Base-by-base conservation (phyloP, 768 basidiomycete genomes). In the Amanita muscaria region DNA sequence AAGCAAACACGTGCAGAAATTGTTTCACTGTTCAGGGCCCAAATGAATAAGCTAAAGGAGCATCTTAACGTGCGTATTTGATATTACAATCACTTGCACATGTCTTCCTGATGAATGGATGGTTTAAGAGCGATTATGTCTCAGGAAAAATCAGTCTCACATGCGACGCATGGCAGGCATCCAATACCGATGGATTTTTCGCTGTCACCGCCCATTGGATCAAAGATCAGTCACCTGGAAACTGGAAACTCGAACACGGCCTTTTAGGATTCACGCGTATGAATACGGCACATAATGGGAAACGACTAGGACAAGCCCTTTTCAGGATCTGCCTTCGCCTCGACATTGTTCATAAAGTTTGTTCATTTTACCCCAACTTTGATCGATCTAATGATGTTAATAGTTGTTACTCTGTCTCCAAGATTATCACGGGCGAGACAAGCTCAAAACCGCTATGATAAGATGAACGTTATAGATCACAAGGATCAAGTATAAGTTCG, bases 201-300 rank as follows among this genome's bases (percentile, higher is more conserved):
- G 67, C 59, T 1, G 61, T 66, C 5, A 70, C 62, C 0, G 64
- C 56, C 1, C 64, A 66, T 40, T 70, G 68, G 65, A 63, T 67
- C 32, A 62, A 67, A 27, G 62, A 66, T 48, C 40, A 29, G 27
- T 29, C 14, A 1, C 15, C 24, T 2, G 46, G 53, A 8, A 48
- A 49, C 0, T 69, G 63, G 64, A 45, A 55, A 23, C 31, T 61
- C 6, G 37, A 62, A 16, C 53, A 44, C 30, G 58, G 57, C 2
- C 47, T 72, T 0, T 36, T 67, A 2, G 68, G 67, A 1, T 70
- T 70, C 54, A 29, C 27, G 12, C 6, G 27, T 6, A 29, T 29
- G 27, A 29, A 29, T 29, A 29, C 27, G 6, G 27, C 68, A 8
- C 69, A 71, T 49, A 58, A 56, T 37, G 66, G 68, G 0, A 16